Conservation (phyloP, 2,329 filamentous ascomycete genomes). For the Lecanicillium sp. region DNA sequence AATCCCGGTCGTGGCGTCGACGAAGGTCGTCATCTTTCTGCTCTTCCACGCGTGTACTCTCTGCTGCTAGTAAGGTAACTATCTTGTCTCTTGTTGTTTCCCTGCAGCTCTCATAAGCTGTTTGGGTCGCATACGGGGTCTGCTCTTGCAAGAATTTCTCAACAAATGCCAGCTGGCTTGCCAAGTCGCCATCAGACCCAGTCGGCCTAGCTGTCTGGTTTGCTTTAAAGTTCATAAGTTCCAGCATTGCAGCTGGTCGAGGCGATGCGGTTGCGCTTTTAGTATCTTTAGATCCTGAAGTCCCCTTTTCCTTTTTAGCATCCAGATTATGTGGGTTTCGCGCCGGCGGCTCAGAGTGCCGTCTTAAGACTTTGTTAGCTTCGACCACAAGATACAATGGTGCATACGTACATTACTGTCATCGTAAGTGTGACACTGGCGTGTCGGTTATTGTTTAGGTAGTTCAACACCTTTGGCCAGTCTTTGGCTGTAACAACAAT, state of each 20-base stretch:
- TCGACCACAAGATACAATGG: too few relatives aligned
- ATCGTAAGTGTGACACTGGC: constrained; percentile 16
- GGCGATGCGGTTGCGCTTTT: too few relatives aligned
- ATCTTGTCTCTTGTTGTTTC: constrained; percentile 15
- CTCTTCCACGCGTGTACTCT: constrained; percentile 17
- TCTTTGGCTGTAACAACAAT: constrained; percentile 17
- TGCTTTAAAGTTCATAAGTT: too few relatives aligned
- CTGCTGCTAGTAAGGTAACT: constrained; percentile 14
- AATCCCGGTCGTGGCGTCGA: constrained; percentile 20
- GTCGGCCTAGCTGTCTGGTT: constrained; percentile 1
- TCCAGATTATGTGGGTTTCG: too few relatives aligned
- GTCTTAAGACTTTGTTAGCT: constrained; percentile 12
- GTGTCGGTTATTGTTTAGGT: constrained; percentile 13
- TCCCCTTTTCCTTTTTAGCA: too few relatives aligned
- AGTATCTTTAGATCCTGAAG: too few relatives aligned
- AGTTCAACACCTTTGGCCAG: constrained; percentile 22
- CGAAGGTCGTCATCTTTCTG: constrained; percentile 15
- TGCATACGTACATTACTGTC: constrained; percentile 13
- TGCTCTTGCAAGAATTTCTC: constrained; percentile 19
- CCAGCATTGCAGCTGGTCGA: too few relatives aligned
- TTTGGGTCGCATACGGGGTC: constrained; percentile 18
- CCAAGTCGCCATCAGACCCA: constrained; percentile 11
- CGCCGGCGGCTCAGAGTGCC: constrained; percentile 3
- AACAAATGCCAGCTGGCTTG: constrained; percentile 16
- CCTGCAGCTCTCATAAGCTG: constrained; percentile 19